Conservation (phyloP, 495 filamentous ascomycete species). For the Aspergillus sclerotiicarbonarius region DNA sequence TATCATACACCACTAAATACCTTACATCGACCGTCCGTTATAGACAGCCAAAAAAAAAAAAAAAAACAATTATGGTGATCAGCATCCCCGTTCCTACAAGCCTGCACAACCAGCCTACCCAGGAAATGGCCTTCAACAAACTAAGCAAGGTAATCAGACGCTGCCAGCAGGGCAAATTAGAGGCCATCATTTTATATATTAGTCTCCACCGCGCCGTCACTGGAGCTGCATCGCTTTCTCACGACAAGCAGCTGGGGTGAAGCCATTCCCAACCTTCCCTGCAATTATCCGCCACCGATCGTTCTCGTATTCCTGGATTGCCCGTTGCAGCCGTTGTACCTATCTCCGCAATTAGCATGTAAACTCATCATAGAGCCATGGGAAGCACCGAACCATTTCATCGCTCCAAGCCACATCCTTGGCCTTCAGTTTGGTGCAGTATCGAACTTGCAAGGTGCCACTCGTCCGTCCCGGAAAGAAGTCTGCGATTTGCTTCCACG, state of each 20-base stretch:
- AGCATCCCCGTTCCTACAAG: background rate
- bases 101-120: background rate
- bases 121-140: background rate
- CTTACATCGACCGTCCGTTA: constrained; percentile 18
- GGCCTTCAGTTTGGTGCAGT: constrained; percentile 90
- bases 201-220: constrained; percentile 10
- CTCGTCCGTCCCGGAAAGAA: constrained; percentile 88
- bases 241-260: constrained; percentile 79
- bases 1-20: constrained; percentile 19
- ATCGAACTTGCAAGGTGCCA: constrained; percentile 86
- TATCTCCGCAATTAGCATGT: constrained; percentile 27
- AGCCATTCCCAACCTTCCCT: constrained; percentile 80
- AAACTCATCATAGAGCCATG: constrained; percentile 4
- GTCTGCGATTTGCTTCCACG: constrained; percentile 94
- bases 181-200: background rate
- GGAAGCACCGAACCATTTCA: constrained; percentile 66
- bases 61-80: background rate
- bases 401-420: constrained; percentile 92
- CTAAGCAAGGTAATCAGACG: background rate
- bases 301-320: constrained; percentile 83
- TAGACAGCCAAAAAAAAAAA: constrained; percentile 9
- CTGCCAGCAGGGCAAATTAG: background rate
- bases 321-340: constrained; percentile 75
- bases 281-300: constrained; percentile 88
- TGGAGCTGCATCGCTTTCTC: constrained; percentile 67